Evolutionary conservation across 352 stramenopile species (phyloP), one percentile per base, ranked within the genome.

Genomic region (Phytophthora brassicae): DNA sequence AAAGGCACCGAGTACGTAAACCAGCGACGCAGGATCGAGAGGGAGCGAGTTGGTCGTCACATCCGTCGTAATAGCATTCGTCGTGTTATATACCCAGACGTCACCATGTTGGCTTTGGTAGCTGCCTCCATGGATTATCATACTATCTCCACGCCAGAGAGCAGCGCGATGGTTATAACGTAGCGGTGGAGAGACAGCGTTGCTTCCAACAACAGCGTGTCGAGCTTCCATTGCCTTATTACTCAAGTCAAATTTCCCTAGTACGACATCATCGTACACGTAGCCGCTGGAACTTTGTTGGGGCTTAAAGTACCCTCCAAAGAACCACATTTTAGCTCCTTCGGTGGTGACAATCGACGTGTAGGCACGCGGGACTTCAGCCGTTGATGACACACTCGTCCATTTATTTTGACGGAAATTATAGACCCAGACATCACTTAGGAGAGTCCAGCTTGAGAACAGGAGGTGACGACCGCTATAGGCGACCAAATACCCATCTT

Each of bases 51-150:
- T 69, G 24, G 60, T 49, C 2, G 48, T 28, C 22, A 41, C 55
- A 23, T 65, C 51, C 3, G 42, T 71, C 20, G 67, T 69, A 3
- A 57, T 53, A 12, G 77, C 72, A 11, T 39, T 66, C 13, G 79
- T 85, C 12, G 76, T 81, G 65, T 92, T 92, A 68, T 76, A 89
- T 28, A 71, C 56, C 81, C 83, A 92, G 19, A 92, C 39, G n/a
- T 92, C 83, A 13, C 79, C 74, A 8, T 76, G 75, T 35, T 89
- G 79, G 7, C 59, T 76, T 64, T 89, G 79, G 45, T 90, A 92
- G 74, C 79, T 90, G 33, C 83, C 83, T 19, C 83, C 83, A 31
- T 89, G 70, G 54, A 92, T 66, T 1, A 92, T 60, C 77, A 92
- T 87, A 42, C 47, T 64, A 44, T 73, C 68, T 49, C 66, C 66